Base-by-base conservation (phyloP, 2,329 filamentous ascomycete species). In the Exophiala phaeomuriformis region DNA sequence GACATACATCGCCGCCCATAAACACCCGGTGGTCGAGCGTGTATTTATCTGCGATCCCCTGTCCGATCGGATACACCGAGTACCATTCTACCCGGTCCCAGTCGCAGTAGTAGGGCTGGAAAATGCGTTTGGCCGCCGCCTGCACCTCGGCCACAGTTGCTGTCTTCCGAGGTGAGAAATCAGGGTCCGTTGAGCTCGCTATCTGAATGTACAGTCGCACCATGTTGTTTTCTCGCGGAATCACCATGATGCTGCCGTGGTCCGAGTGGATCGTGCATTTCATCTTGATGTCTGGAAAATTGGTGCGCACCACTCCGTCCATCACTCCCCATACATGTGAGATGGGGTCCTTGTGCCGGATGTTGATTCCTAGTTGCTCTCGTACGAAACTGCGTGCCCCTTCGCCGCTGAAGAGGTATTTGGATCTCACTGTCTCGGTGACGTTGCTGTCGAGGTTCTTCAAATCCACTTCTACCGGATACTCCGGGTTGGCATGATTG, bases 381-480 rank as follows among this genome's bases (percentile, higher is more conserved):
- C 81, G 70, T 4, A 83, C 73, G 61, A 81, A 82, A 64, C 78
- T 82, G 58, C 76, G 74, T 28, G 81, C 79, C 43, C 81, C 81
- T 67, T 83, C 81, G 36, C 79, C 81, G 63, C 78, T 80, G 68
- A 83, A 83, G 8, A 83, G 68, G 56, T 83, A 83, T 68, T 82
- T 83, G 39, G 80, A 70, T 52, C 79, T 73, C 7, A 83, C 74
- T 1, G 74, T 90, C 71, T 94, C 86, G 36, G 76, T 76, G 5
- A 76, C 72, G 27, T 80, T 81, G 31, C 87, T 87, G 64, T 95
- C 86, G 9, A 90, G 76, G 63, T 90, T 86, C 65, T 85, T 81
- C 45, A 95, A 72, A 54, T 83, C 77, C 30, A 95, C 89, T 60
- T 87, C 79, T 1, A 95, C 86, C 0, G 90, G 90, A 65, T 93